These are phyloP conservation scores for Geotrichum reessii DNA, from an alignment of 1,139 yeast genomes.

Conservation along the genomic window DNA sequence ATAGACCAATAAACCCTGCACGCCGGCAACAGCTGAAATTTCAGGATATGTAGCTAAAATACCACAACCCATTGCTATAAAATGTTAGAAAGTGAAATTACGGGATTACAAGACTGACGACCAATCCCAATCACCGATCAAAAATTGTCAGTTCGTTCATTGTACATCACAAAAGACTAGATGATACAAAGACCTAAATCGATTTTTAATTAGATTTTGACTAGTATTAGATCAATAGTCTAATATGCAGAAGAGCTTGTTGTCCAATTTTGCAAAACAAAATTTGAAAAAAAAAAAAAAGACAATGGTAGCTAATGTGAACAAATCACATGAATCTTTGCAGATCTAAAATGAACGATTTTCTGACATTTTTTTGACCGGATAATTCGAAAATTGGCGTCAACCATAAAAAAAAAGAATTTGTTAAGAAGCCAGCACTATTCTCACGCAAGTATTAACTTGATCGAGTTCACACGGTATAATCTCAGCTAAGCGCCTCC, in stretches of 20 bases:
- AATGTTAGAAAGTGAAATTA: constrained; percentile 6
- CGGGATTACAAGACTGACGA: not conserved
- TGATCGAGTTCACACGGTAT: constrained; percentile 83
- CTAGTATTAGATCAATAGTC: not conserved
- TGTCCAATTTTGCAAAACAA: too few relatives aligned
- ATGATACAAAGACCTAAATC: not conserved
- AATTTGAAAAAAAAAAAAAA: too few relatives aligned
- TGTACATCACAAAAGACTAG: not conserved
- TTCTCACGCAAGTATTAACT: constrained; percentile 89
- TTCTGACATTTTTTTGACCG: not conserved
- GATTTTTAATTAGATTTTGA: not conserved
- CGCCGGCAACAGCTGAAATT: constrained; percentile 78
- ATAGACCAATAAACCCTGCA: constrained; percentile 82
- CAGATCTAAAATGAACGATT: not conserved
- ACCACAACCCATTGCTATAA: constrained; percentile 83
- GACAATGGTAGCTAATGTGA: not conserved
- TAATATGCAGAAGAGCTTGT: too few relatives aligned
- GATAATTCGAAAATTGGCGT: not conserved
- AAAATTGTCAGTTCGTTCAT: not conserved
- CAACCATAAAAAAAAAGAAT: not conserved
- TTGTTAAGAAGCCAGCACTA: constrained; percentile 23
- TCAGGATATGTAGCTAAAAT: constrained; percentile 78
- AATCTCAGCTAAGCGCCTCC: constrained; percentile 51
- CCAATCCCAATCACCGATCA: not conserved
- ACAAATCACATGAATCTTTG: not conserved